Base-by-base conservation (phyloP, 305 asterid species). In the Plantago lanceolata region DNA sequence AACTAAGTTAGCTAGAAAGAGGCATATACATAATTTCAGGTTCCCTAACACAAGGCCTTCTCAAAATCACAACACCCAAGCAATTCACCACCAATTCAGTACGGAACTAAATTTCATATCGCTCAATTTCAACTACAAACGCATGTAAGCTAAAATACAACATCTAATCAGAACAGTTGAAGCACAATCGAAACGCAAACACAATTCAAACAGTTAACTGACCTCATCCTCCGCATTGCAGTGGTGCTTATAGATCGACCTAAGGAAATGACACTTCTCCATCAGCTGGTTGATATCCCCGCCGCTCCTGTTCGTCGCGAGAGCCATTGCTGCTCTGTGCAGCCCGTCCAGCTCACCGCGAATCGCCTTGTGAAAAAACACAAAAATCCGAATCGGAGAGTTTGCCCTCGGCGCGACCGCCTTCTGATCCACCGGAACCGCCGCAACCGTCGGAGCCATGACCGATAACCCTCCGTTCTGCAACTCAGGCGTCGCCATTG, bases 171-270 rank as follows among this genome's bases (percentile, higher is more conserved):
- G 63, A 55, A 56, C 65, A 50, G 35, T 20, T 56, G 17, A 20
- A 26, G 59, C 19, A 37, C n/a, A 47, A 29, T 5, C 59, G 57
- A 68, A 55, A 18, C 1, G 3, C 64, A 8, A 17, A 49, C 37
- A 60, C 15, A n/a, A 61, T 63, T 33, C 19, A 15, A 44, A 57
- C 28, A 14, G 3, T 11, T 19, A 24, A 70, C 82, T 44, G 40
- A 90, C 96, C 98, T 91, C 98, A 63, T 91, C 98, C 75, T 91
- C 98, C 47, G 98, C 98, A 82, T 88, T 91, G 82, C 98, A 91
- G 74, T 91, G 98, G 82, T 91, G 95, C 72, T 82, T 85, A 68
- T 91, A 91, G 75, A 91, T 91, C 67, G 95, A 89, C 83, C 96
- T 78, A 37, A 91, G 67, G 71, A 88, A 83, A 73, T 80, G 84